These are phyloP conservation scores for Pseudogymnoascus sp. DNA, from an alignment of 2,329 filamentous ascomycete genomes.

Conservation along the genomic window DNA sequence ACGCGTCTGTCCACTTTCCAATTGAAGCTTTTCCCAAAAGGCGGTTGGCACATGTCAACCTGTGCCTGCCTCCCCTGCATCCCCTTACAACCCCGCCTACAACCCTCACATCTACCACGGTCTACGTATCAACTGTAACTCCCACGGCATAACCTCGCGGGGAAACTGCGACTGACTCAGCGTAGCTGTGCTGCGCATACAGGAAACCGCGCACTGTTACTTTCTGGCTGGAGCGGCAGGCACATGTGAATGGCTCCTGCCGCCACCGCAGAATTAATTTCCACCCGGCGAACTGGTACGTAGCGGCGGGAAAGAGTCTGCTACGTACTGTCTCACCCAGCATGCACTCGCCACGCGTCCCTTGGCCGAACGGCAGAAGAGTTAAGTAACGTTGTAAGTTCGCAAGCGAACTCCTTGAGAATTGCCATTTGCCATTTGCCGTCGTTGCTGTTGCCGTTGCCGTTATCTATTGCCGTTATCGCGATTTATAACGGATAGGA, in stretches of 20 bases:
- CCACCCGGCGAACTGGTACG: neutral
- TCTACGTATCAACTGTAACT: neutral
- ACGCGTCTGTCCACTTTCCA: neutral
- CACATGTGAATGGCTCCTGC: neutral
- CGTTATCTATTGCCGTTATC: neutral
- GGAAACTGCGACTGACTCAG: neutral
- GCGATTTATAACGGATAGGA: neutral
- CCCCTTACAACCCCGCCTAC: neutral
- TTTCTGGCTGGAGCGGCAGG: neutral
- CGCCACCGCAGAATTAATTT: neutral
- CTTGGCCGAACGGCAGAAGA: neutral
- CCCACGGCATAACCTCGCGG: neutral
- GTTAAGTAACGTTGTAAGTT: neutral
- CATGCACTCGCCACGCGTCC: neutral
- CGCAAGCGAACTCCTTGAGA: neutral
- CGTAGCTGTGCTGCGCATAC: neutral
- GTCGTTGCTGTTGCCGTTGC: neutral
- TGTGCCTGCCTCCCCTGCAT: neutral
- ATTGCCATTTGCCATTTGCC: neutral
- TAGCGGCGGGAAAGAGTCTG: neutral
- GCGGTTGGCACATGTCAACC: neutral
- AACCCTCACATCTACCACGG: neutral
- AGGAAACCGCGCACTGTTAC: neutral
- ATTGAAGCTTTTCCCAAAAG: neutral
- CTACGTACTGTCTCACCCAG: neutral